phyloP scores from a whole-genome alignment of 2,329 filamentous ascomycete genomes.

The Fusarium haematococcum region DNA sequence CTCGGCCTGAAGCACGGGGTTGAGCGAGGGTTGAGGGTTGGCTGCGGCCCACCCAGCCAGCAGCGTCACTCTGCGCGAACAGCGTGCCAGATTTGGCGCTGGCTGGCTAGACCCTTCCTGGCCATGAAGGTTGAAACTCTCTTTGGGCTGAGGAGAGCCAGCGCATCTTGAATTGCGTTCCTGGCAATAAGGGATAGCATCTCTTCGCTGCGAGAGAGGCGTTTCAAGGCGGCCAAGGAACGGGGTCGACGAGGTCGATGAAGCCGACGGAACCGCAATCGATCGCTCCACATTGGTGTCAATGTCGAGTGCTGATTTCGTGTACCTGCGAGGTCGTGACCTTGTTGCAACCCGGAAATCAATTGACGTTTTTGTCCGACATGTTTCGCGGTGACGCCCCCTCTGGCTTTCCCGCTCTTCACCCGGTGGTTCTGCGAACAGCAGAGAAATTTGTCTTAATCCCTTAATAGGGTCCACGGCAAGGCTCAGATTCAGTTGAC shows the following conservation, averaged over 20 bases:
- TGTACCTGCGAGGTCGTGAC: constrained; percentile 29
- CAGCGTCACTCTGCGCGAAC: constrained; percentile 37
- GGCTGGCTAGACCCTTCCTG: constrained; percentile 22
- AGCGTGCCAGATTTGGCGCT: constrained; percentile 32
- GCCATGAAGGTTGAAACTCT: constrained; percentile 32
- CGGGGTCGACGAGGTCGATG: not conserved
- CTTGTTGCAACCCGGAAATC: constrained; percentile 11
- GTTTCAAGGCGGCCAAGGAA: not conserved
- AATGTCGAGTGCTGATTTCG: constrained; percentile 24
- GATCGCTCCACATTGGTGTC: constrained; percentile 11
- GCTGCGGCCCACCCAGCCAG: constrained; percentile 27
- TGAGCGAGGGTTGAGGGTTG: constrained; percentile 38
- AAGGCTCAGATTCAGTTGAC: constrained; percentile 2
- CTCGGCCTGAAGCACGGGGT: constrained; percentile 36
- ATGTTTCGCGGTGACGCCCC: not conserved
- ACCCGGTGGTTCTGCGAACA: not conserved
- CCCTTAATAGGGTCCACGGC: not conserved
- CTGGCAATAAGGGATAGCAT: constrained; percentile 21
- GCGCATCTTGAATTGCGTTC: constrained; percentile 25
- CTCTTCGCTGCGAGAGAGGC: not conserved
- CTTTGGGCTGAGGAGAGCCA: constrained; percentile 22
- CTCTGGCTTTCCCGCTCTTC: not conserved
- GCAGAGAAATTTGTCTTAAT: not conserved
- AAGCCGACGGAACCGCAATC: constrained; percentile 4
- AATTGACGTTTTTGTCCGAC: constrained; percentile 33